Conservation (phyloP, 1,284 basidiomycete species). For the Sanguinoderma infundibulare region DNA sequence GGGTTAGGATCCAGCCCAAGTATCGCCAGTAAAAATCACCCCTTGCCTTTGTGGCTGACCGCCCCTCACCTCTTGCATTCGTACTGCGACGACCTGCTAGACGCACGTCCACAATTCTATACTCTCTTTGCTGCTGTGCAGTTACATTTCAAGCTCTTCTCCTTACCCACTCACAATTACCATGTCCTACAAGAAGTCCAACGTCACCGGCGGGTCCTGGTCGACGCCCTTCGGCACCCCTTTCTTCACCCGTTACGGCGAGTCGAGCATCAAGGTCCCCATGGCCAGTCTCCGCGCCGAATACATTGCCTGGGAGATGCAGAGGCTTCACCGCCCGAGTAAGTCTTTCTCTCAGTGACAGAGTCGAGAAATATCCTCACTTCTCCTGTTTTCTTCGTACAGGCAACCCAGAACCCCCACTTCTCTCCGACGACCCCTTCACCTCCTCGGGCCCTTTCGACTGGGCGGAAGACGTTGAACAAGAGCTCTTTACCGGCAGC, state of each 20-base stretch:
- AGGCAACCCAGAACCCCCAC: not conserved
- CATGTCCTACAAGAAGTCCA: not conserved
- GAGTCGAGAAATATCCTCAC: not conserved
- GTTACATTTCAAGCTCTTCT: not conserved
- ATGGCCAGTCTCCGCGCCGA: not conserved
- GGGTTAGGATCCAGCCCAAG: too few species aligned
- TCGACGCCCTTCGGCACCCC: conserved; percentile 2
- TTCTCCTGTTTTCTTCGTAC: not conserved
- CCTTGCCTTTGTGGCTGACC: too few species aligned
- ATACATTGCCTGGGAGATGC: conserved; percentile 2
- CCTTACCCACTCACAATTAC: not conserved
- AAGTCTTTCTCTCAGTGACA: not conserved
- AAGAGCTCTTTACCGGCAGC: not conserved
- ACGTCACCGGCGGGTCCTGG: conserved; percentile 3
- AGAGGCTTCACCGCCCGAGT: not conserved
- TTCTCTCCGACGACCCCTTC: not conserved
- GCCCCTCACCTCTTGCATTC: not conserved
- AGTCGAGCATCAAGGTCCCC: not conserved
- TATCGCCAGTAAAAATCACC: too few species aligned
- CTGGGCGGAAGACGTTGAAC: not conserved
- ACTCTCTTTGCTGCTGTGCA: not conserved
- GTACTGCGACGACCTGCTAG: not conserved
- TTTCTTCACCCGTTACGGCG: not conserved
- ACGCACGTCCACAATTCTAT: not conserved
- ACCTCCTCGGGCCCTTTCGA: not conserved